Percentiles rank a stretch among this genome's conserved stretches.
Conservation (phyloP, 805 yeast species). For the Starmerella stellata region DNA sequence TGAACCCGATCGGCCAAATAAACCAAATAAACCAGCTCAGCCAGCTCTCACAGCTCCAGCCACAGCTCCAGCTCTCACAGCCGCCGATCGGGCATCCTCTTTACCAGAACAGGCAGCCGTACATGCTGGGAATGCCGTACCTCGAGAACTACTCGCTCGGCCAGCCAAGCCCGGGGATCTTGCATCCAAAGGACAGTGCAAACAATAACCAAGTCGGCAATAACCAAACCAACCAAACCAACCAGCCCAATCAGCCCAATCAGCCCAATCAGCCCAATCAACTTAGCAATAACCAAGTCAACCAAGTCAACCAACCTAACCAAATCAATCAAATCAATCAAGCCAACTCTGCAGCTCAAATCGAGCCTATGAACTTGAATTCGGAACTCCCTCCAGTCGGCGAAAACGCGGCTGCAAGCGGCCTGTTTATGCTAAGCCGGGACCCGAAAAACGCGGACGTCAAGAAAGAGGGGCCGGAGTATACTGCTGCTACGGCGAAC, state of each 20-base stretch:
- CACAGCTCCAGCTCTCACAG: not conserved
- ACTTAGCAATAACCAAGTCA: not conserved
- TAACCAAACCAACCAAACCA: not conserved
- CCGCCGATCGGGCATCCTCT: not conserved
- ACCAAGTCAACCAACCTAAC: no score
- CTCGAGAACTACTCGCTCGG: constrained; percentile 1
- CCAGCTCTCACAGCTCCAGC: not conserved
- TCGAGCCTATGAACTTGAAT: no score
- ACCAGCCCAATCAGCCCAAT: no score
- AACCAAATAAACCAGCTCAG: not conserved
- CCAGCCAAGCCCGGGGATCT: not conserved
- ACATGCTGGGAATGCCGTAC: constrained; percentile 2
- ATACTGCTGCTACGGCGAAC: not conserved
- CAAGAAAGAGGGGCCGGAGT: constrained; percentile 1
- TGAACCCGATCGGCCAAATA: not conserved
- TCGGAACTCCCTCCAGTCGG: constrained; percentile 2
- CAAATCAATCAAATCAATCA: no score
- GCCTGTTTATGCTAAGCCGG: constrained; percentile 20
- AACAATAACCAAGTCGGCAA: no score
- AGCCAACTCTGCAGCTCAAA: no score
- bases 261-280: not conserved
- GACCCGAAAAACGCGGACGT: constrained; percentile 10
- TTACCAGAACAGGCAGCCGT: constrained; percentile 1
- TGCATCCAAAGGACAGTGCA: no score
- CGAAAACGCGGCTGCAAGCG: constrained; percentile 17